Evolutionary conservation across 1,284 basidiomycete genomes (phyloP), one percentile per base, ranked within the genome.

Genomic region (Leccinum solheimii): DNA sequence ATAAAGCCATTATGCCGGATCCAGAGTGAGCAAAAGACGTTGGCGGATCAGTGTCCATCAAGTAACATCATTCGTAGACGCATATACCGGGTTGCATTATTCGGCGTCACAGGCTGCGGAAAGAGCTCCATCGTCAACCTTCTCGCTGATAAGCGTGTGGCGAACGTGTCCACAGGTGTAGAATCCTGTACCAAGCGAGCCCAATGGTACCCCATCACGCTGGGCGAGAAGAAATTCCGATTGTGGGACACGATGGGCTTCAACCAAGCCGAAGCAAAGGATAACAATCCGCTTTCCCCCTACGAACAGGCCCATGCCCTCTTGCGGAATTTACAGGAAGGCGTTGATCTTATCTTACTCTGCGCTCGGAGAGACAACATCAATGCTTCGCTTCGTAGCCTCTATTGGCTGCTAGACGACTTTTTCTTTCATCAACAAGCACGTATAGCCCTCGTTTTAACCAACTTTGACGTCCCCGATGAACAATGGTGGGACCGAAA

Each of bases 391-490:
- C 60, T 74, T 51, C 66, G 69, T 16, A 66, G 50, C 14, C 69
- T 71, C 36, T 72, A 72, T 54, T 71, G 72, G 71, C 49, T 71
- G 8, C 51, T 71, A 53, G 55, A 73, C 40, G 59, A 58, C 50
- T 64, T 71, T 55, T 72, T 71, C 63, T 72, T 72, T 43, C 43
- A 59, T 19, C 70, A 69, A 16, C 64, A 56, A 5, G 73, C 74
- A 2, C 76, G 70, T 16, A 70, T 79, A 55, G 75, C 74, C 40
- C 62, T 78, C 26, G 66, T 77, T 54, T 62, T 79, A 26, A 80
- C 78, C 27, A 71, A 78, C n/a, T 72, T 76, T 26, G 79, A 70
- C 59, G 72, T 49, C 3, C 55, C 61, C 5, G 54, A 69, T 23
- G 60, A 66, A 3, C 34, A 57, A 10, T 73, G 72, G 72, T 73